Evolutionary conservation across 495 filamentous ascomycete species (phyloP), one percentile per base, ranked within the genome.

Genomic region (Penicillium fimorum): DNA sequence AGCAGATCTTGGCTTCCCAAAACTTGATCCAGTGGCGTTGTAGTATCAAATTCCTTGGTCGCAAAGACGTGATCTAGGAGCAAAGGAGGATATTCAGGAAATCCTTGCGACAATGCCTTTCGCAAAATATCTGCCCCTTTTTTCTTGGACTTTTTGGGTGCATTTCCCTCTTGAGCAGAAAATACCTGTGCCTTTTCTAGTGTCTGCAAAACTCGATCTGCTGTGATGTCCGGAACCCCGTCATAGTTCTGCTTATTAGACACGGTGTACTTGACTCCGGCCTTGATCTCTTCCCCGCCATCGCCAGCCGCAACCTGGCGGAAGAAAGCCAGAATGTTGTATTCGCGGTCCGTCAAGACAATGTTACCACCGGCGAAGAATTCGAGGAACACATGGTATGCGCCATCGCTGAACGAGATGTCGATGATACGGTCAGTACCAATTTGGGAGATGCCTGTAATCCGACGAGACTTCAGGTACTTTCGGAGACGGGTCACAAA

Each of bases 331-430:
- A 97, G 65, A 55, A 96, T 88, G 46, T 83, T 88, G 52, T 90
- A 75, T 13, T 93, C 87, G 38, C 79, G 77, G 65, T 97, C 90
- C 3, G 92, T 95, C 48, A 98, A 77, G 49, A 98, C 88, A 53
- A 98, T 86, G 69, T 98, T 98, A 33, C 94, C 94, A n/a, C 83
- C 84, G 4, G 94, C 93, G 72, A 94, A 98, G 74, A 98, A 98
- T 72, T 98, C 94, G 38, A 98, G 75, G 67, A 91, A 96, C 35
- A 98, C 75, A 37, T 87, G 80, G 66, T 93, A 97, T 58, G 82
- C 79, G 18, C 94, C 93, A 76, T 96, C 91, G 64, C 89, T 93
- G 70, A 98, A 96, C 67, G 87, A 82, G 51, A 97, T 82, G 65
- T 96, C 91, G 52, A 98, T 88, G 53, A 98, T 87, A 18, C 94